A percentile compares a stretch with the other conserved stretches of the same genome.
phyloP scores from a whole-genome alignment of 176 grass and related monocot genomes.

The Carex kokanica region DNA sequence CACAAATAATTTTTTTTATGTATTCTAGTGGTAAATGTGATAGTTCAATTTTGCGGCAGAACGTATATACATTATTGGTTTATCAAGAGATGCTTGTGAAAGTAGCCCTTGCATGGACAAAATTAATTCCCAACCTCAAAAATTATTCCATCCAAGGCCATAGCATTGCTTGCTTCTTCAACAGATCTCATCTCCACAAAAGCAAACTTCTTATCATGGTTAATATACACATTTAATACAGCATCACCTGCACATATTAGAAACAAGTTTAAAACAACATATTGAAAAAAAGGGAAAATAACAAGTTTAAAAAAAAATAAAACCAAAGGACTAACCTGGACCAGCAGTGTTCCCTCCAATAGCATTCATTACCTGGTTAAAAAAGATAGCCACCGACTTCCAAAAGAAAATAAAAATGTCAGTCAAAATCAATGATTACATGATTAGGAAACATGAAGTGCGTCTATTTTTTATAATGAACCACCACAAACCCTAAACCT shows the following conservation, averaged over 20 bases:
- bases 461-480: neutral
- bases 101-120: neutral
- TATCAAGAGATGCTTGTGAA: neutral
- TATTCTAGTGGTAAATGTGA: neutral
- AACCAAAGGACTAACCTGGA: slow-evolving; percentile 50
- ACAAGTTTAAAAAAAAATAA: neutral
- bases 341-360: slow-evolving; percentile 96
- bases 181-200: slow-evolving; percentile 99
- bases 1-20: neutral
- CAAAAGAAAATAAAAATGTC: slow-evolving; percentile 19
- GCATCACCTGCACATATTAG: slow-evolving; percentile 62
- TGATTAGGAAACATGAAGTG: neutral
- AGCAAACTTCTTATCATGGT: slow-evolving; percentile 99
- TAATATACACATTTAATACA: slow-evolving; percentile 98
- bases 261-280: neutral
- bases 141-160: slow-evolving; percentile 96
- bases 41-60: neutral
- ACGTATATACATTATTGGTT: neutral
- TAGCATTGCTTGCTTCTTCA: slow-evolving; percentile 98
- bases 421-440: neutral
- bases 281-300: neutral
- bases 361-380: slow-evolving; percentile 94
- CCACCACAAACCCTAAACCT: neutral
- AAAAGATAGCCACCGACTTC: slow-evolving; percentile 93
- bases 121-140: slow-evolving; percentile 47